Conservation (phyloP, 352 stramenopile species). For the Phytophthora crassamura region DNA sequence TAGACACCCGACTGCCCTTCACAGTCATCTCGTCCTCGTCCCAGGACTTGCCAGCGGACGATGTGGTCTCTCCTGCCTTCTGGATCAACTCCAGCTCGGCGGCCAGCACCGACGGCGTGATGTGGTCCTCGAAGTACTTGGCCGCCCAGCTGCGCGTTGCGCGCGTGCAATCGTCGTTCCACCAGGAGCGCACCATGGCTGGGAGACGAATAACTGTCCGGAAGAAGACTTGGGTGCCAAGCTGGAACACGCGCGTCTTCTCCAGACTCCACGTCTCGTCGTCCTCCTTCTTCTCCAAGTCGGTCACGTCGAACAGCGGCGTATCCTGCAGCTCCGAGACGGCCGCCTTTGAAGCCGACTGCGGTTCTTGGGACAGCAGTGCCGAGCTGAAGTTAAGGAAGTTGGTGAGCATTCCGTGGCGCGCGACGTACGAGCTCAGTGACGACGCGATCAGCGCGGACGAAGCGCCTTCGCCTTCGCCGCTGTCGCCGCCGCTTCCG, state of each 20-base stretch:
- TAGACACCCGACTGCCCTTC: slow-evolving; percentile 87
- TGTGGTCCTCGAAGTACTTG: slow-evolving; percentile 91
- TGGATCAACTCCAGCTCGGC: slow-evolving; percentile 84
- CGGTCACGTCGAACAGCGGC: slow-evolving; percentile 49
- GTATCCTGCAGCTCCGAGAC: slow-evolving; percentile 54
- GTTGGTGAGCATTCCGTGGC: slow-evolving; percentile 63
- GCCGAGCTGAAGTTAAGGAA: slow-evolving; percentile 74
- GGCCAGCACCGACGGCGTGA: slow-evolving; percentile 80
- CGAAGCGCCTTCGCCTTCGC: slow-evolving; percentile 23
- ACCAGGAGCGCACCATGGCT: slow-evolving; percentile 90
- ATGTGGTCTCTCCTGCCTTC: slow-evolving; percentile 50
- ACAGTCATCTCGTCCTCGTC: slow-evolving; percentile 86
- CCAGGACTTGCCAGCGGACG: slow-evolving; percentile 46
- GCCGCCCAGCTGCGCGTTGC: slow-evolving; percentile 82
- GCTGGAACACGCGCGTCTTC: slow-evolving; percentile 51
- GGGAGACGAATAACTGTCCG: slow-evolving; percentile 82
- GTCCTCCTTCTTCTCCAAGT: slow-evolving; percentile 42
- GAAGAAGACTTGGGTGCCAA: slow-evolving; percentile 81
- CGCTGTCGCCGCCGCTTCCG: slow-evolving; percentile 12
- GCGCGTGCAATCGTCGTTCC: slow-evolving; percentile 89
- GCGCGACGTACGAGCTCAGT: slow-evolving; percentile 70
- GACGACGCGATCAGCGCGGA: slow-evolving; percentile 68
- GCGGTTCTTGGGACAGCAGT: slow-evolving; percentile 66
- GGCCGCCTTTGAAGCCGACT: slow-evolving; percentile 31
- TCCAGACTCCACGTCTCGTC: slow-evolving; percentile 43